Conservation (phyloP, 2,329 filamentous ascomycete species). For the Metarhizium robertsii region DNA sequence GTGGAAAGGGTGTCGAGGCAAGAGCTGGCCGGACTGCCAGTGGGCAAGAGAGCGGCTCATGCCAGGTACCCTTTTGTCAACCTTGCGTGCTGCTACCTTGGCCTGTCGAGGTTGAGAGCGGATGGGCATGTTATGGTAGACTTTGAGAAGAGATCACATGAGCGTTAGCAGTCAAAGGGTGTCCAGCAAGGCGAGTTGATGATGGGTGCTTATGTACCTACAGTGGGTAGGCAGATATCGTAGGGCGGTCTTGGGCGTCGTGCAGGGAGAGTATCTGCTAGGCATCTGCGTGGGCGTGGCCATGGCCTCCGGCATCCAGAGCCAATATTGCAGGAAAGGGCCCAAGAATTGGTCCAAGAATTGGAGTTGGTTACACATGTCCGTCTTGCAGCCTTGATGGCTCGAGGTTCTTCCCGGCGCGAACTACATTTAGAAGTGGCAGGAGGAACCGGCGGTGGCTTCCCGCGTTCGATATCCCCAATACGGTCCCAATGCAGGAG, state of each 20-base stretch:
- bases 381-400: no score
- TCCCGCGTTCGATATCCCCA: neutral
- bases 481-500: neutral
- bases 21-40: neutral
- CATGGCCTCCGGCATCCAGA: no score
- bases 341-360: no score
- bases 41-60: conserved; percentile 3
- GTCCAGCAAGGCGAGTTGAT: no score
- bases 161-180: neutral
- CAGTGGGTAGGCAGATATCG: no score
- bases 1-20: neutral
- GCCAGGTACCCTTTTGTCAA: conserved; percentile 7
- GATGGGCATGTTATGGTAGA: neutral
- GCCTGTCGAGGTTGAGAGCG: neutral
- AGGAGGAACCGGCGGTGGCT: neutral
- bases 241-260: no score
- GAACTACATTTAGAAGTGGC: neutral
- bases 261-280: no score
- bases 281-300: no score
- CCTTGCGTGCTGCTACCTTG: neutral
- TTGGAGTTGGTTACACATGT: no score
- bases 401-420: no score
- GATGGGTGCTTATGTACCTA: no score
- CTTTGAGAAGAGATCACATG: neutral
- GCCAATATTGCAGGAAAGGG: no score